phyloP scores from a whole-genome alignment of 2,329 filamentous ascomycete genomes.

The Neocatenulostroma microsporum region DNA sequence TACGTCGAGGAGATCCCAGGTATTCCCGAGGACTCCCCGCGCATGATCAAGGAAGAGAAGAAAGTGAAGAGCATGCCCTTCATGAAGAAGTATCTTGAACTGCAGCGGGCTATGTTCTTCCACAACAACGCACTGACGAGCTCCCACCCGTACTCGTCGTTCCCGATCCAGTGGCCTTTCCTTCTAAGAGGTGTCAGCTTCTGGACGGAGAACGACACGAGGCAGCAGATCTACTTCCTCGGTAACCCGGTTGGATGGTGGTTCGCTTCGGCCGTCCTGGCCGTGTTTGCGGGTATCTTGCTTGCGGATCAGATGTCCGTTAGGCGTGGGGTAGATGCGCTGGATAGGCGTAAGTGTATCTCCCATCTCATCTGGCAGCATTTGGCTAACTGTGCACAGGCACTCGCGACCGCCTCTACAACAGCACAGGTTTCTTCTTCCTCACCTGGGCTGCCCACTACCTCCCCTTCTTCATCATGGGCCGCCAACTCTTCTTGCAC shows the following conservation, averaged over 20 bases:
- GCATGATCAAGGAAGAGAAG: constrained; percentile 66
- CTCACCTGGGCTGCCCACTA: constrained; percentile 96
- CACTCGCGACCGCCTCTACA: constrained; percentile 88
- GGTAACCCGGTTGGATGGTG: constrained; percentile 98
- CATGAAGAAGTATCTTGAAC: constrained; percentile 87
- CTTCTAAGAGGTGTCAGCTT: constrained; percentile 94
- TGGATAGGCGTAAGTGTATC: constrained; percentile 74
- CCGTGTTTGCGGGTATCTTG: constrained; percentile 87
- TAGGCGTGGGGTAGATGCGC: constrained; percentile 82
- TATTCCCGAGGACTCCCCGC: constrained; percentile 60
- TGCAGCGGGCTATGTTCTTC: constrained; percentile 97
- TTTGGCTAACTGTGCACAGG: constrained; percentile 41
- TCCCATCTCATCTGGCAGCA: neutral
- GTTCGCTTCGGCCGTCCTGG: constrained; percentile 84
- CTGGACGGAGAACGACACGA: constrained; percentile 95
- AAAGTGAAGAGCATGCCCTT: constrained; percentile 81
- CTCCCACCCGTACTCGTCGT: constrained; percentile 90
- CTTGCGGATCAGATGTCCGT: constrained; percentile 89
- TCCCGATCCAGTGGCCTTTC: constrained; percentile 97
- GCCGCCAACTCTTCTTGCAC: constrained; percentile 93
- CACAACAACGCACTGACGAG: constrained; percentile 98
- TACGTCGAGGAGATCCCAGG: constrained; percentile 85
- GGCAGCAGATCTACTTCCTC: constrained; percentile 96
- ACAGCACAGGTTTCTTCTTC: constrained; percentile 99
- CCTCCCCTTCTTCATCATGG: constrained; percentile 96